These are phyloP conservation scores for Aphanomyces stellatus DNA, from an alignment of 352 stramenopile species.

Conservation along the genomic window DNA sequence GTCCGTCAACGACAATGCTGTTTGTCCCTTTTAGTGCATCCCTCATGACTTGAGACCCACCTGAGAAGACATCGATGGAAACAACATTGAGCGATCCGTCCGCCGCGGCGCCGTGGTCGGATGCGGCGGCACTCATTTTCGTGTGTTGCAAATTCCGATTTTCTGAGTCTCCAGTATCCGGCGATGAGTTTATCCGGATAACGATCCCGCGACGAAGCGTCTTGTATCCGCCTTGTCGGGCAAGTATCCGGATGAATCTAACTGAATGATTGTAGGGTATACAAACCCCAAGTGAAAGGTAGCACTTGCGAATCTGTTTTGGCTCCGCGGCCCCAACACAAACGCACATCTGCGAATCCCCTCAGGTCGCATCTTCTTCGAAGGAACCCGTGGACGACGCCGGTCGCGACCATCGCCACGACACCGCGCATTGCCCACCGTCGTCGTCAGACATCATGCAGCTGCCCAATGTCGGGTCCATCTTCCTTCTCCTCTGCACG, in stretches of 20 bases:
- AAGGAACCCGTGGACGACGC: too few relatives aligned
- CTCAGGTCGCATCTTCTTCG: too few relatives aligned
- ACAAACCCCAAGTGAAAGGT: neutral
- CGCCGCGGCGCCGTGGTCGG: neutral
- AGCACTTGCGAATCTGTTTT: neutral
- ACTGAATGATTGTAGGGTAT: neutral
- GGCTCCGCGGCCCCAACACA: neutral
- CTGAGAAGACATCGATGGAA: neutral
- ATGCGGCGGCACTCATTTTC: neutral
- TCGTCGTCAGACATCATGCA: neutral
- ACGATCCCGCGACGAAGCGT: neutral
- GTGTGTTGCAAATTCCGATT: neutral
- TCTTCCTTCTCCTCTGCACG: conserved; percentile 74
- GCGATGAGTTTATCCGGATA: neutral
- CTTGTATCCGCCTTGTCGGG: neutral
- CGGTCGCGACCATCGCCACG: too few relatives aligned
- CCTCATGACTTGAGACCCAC: neutral
- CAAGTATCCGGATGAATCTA: neutral
- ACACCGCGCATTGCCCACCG: too few relatives aligned
- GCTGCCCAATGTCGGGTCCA: neutral
- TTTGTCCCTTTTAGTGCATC: too few relatives aligned
- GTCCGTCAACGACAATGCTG: conserved; percentile 62
- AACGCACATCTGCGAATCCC: neutral
- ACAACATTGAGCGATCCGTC: neutral
- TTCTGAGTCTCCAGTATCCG: neutral